A percentile compares a stretch with the other conserved stretches of the same genome.
Conservation (phyloP, 345 rosid genomes). For the Aquilaria malaccensis region DNA sequence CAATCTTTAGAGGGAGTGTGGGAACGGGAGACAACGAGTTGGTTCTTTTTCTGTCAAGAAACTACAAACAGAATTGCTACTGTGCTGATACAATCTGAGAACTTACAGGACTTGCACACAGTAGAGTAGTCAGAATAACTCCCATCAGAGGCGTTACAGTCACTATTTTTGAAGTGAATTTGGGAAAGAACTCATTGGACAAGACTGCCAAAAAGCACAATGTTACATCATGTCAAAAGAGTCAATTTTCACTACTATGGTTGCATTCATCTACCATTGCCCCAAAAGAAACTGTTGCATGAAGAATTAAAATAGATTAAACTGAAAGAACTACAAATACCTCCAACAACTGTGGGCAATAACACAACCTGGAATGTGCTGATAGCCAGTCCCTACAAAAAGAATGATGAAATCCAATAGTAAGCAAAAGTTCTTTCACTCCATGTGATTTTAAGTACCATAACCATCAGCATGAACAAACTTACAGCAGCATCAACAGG, state of each 20-base stretch:
- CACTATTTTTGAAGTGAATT: slow-evolving; percentile 74
- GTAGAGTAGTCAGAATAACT: slow-evolving; percentile 85
- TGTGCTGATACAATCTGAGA: background rate
- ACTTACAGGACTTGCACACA: slow-evolving; percentile 98
- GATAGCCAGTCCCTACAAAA: slow-evolving; percentile 74
- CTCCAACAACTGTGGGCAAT: slow-evolving; percentile 83
- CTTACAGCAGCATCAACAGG: slow-evolving; percentile 94
- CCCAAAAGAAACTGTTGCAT: no score
- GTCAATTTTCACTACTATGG: background rate
- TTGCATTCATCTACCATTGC: background rate
- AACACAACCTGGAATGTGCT: slow-evolving; percentile 98
- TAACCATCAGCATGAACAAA: slow-evolving; percentile 8
- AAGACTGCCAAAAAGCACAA: slow-evolving; percentile 48
- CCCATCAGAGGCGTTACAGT: slow-evolving; percentile 86
- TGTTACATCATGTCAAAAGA: background rate
- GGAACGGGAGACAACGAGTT: slow-evolving; percentile 5
- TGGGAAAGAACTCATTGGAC: slow-evolving; percentile 87
- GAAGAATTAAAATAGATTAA: background rate
- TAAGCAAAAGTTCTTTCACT: no score
- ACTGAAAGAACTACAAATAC: slow-evolving; percentile 20
- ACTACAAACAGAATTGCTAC: background rate
- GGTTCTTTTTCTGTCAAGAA: slow-evolving; percentile 8
- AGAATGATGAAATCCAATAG: background rate
- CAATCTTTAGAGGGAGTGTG: slow-evolving; percentile 42
- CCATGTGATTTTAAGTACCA: background rate